Conservation (phyloP, 805 yeast genomes). For the Wickerhamiella brachini region DNA sequence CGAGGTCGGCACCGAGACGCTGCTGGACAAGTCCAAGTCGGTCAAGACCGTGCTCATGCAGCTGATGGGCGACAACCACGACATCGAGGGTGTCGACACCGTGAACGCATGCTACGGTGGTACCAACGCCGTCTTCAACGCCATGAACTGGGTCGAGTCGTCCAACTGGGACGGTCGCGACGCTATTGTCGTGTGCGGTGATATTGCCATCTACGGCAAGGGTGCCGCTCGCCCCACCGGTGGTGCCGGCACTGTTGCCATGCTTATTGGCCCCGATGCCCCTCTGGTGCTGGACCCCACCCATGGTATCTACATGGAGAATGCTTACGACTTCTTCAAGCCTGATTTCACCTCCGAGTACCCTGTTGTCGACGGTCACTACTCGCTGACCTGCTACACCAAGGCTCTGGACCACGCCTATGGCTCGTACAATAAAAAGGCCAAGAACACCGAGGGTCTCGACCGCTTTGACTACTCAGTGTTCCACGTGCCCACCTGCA, state of each 20-base stretch:
- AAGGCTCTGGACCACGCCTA: constrained; percentile 85
- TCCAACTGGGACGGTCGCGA: constrained; percentile 97
- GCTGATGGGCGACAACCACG: constrained; percentile 75
- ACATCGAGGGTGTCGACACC: constrained; percentile 92
- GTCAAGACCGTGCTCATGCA: constrained; percentile 94
- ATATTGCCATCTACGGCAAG: constrained; percentile 91
- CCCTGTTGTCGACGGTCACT: constrained; percentile 96
- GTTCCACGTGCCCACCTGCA: constrained; percentile 98
- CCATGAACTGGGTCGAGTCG: constrained; percentile 92
- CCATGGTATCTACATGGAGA: constrained; percentile 91
- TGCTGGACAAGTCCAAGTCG: constrained; percentile 91
- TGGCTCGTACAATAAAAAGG: constrained; percentile 51
- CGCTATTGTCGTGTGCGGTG: constrained; percentile 94
- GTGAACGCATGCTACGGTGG: constrained; percentile 98
- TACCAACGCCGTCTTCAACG: constrained; percentile 84
- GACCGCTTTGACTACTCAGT: constrained; percentile 80
- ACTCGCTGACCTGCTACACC: constrained; percentile 84
- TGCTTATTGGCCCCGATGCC: constrained; percentile 94
- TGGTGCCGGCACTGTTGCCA: constrained; percentile 94
- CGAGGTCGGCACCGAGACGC: constrained; percentile 97
- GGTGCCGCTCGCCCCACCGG: constrained; percentile 99
- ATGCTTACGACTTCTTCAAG: constrained; percentile 93
- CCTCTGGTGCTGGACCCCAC: constrained; percentile 83
- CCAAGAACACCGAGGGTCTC: constrained; percentile 37
- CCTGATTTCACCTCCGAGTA: constrained; percentile 94